phyloP scores from a whole-genome alignment of 2,329 filamentous ascomycete genomes.

The Byssochlamys sp. region DNA sequence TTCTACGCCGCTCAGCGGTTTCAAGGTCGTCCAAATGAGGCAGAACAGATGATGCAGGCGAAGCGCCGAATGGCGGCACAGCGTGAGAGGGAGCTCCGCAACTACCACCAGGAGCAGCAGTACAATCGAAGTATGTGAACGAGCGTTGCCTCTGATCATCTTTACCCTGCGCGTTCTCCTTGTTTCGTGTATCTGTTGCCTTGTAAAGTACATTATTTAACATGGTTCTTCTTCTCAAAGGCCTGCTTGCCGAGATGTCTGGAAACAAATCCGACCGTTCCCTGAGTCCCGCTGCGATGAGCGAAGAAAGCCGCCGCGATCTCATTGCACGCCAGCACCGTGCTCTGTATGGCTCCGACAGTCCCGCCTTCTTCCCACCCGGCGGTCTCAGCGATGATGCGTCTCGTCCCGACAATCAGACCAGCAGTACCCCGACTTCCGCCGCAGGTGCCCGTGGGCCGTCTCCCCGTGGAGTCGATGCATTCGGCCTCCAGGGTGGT shows the following conservation, averaged over 20 bases:
- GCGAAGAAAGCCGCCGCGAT: slow-evolving; percentile 90
- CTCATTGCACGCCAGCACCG: slow-evolving; percentile 92
- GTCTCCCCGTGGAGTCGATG: slow-evolving; percentile 73
- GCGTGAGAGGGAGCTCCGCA: slow-evolving; percentile 95
- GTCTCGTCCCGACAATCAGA: slow-evolving; percentile 56
- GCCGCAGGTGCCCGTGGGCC: slow-evolving; percentile 58
- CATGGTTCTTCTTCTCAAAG: slow-evolving; percentile 39
- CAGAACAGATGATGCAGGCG: slow-evolving; percentile 97
- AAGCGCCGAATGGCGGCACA: slow-evolving; percentile 99
- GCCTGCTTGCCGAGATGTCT: slow-evolving; percentile 59
- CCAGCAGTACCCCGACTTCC: slow-evolving; percentile 50
- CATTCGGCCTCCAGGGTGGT: slow-evolving; percentile 45
- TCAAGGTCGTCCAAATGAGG: slow-evolving; percentile 77
- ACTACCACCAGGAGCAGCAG: slow-evolving; percentile 99
- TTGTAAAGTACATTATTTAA: slow-evolving; percentile 38
- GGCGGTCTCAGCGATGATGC: slow-evolving; percentile 60
- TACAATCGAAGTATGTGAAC: slow-evolving; percentile 83
- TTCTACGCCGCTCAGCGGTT: slow-evolving; percentile 92
- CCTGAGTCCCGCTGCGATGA: slow-evolving; percentile 76
- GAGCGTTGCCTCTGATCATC: slow-evolving; percentile 23
- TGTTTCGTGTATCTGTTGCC: slow-evolving; percentile 32
- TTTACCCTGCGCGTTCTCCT: slow-evolving; percentile 28
- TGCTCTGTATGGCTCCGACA: slow-evolving; percentile 76
- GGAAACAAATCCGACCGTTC: slow-evolving; percentile 74
- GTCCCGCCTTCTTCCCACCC: slow-evolving; percentile 56